Base-by-base conservation (phyloP, 106 monocot species). In the Xerophyta viscosa region DNA sequence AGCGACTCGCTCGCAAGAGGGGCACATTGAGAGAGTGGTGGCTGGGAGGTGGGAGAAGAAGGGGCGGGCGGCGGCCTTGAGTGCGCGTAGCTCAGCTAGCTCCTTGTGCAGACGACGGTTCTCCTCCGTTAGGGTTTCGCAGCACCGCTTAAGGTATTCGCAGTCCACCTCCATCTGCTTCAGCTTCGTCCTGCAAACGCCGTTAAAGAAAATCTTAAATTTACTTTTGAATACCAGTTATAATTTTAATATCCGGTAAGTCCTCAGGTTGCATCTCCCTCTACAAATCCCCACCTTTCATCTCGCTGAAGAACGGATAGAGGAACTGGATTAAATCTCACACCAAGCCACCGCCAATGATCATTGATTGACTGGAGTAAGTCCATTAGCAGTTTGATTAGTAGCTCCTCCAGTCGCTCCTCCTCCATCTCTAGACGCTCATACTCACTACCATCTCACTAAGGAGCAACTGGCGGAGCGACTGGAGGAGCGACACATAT, bases 51-150 rank as follows among this genome's bases (percentile, higher is more conserved):
- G 81, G 74, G 74, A 70, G 81, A 72, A 76, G 20, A 65, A 24
- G 27, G 49, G 12, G 61, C 59, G 6, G 39, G 2, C 6, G 39
- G 13, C 6, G 39, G 39, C 15, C 41, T 81, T 81, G 31, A 76
- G 58, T 10, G 79, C 66, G 8, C 44, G 53, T 6, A 84, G 60
- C 43, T 84, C 79, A 60, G 64, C 67, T 48, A 84, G 53, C 66
- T 84, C 79, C 41, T 53, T 71, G 14, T 70, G 68, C 19, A 85
- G 74, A 56, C 57, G 51, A 42, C 49, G 28, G 72, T 85, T 85
- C 69, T 85, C 85, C 3, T 73, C 63, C 8, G 41, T 76, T 44
- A 85, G 53, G 21, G 50, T 73, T 61, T 85, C 72, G 45, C 80
- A 85, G 58, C 54, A 76, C 41, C 65, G 44, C 69, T 66, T 76